Evolutionary conservation across 2,329 filamentous ascomycete species (phyloP), one percentile per base, ranked within the genome.

Genomic region (Ramularia collo-cygni): DNA sequence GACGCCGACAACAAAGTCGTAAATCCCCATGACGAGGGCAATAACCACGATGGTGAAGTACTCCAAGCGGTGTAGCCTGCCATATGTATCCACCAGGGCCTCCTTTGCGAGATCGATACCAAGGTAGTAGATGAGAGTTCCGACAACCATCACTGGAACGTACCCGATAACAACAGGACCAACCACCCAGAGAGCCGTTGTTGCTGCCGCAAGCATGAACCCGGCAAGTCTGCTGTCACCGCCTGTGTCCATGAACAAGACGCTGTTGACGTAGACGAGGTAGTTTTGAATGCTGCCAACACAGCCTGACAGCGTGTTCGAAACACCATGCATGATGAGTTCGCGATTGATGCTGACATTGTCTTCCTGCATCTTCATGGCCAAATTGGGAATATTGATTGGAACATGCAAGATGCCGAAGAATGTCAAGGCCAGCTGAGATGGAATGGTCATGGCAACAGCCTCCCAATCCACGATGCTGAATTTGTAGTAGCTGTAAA

Each of bases 401-500:
- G 92, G 92, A 2, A 98, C 92, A 60, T 98, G 92, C 2, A 98
- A 75, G 40, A 98, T 83, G 37, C 92, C 92, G 56, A 98, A 98
- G 69, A 98, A 98, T 0, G 92, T 96, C 45, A 98, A 68, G 0
- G 92, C 92, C 55, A 98, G 80, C 85, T 98, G 96, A 19, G 92
- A 89, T 1, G 92, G 92, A 19, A 95, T 74, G 1, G 84, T 89
- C 55, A 88, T 81, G n/a, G 73, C 67, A 35, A 98, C 75, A 2
- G 90, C 92, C 31, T 75, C 73, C 84, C 86, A 95, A 52, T 89
- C 77, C 3, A 96, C 83, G 16, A 60, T 30, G 26, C 38, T 43
- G 43, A 58, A 59, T 79, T 73, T 71, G 64, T 95, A 98, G 34
- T 96, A 75, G 1, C 87, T 93, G 66, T 95, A 98, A 57, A 98